Evolutionary conservation across 768 basidiomycete species (phyloP), one percentile per base, ranked within the genome.

Genomic region (Udeniomyces megalosporus): DNA sequence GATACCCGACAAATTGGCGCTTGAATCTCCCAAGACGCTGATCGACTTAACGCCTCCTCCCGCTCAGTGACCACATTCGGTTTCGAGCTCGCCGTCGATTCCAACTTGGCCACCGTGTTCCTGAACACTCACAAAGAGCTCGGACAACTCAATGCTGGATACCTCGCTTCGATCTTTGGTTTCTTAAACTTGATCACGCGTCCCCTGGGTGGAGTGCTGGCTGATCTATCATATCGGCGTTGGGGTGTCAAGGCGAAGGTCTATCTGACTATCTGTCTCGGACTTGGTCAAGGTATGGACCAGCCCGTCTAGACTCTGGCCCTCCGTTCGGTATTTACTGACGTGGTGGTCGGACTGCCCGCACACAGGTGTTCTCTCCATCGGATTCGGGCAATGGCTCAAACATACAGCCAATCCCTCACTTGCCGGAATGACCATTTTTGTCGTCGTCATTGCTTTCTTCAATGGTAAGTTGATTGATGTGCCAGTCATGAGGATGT

Each of bases 81-180:
- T 0, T 75, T 77, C 50, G 82, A 82, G 69, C 76, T 83, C 7
- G 77, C 78, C 0, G 76, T 83, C 47, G 80, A 83, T 66, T 77
- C 77, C 7, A 77, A 78, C 62, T 72, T 82, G 66, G 75, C 78
- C n/a, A 76, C 73, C 60, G 74, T 79, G 8, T 70, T 81, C 17
- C 77, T 75, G 65, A 68, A 48, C 10, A 67, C 78, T 20, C 78
- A 74, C 53, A 45, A 44, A 8, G 22, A n/a, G 1, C 78, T 82
- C 58, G 75, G 76, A 17, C 79, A 80, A 67, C 75, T 78, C 31
- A 75, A 75, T 47, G 79, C 81, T 20, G 81, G 81, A 12, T 82
- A 82, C 67, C 67, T 69, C 44, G 60, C 60, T 2, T 61, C 60
- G n/a, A 44, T 61, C 32, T 61, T 60, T 47, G 56, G 81, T 4